A percentile compares a stretch with the other conserved stretches of the same genome.
Conservation (phyloP, 768 basidiomycete species). For the Rhodotorula paludigena region DNA sequence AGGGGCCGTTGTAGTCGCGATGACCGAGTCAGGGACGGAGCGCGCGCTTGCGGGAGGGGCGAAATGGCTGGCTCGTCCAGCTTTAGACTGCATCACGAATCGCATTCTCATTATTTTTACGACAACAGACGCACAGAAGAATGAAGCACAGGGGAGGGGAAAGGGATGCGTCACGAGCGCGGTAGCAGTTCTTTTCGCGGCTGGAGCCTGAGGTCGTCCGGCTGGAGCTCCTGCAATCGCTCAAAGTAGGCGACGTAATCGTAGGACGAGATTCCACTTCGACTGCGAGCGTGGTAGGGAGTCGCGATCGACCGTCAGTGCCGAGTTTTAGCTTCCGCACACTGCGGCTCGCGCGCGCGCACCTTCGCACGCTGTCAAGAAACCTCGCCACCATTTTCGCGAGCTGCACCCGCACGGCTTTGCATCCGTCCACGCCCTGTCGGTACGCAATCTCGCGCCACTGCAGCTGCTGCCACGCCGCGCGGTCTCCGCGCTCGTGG, state of each 20-base stretch:
- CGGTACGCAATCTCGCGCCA: not conserved
- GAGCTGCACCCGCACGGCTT: not conserved
- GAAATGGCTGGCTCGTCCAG: no score
- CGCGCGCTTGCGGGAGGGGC: no score
- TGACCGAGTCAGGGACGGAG: no score
- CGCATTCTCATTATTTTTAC: not conserved
- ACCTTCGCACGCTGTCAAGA: not conserved
- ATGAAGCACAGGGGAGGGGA: not conserved
- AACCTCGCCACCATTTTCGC: not conserved
- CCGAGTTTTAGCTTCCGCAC: no score
- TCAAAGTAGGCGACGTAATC: not conserved
- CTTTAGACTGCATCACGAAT: no score
- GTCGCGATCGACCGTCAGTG: no score
- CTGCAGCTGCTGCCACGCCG: constrained; percentile 5
- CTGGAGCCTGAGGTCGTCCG: not conserved
- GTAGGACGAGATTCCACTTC: not conserved
- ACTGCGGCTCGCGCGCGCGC: not conserved
- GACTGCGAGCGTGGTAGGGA: not conserved
- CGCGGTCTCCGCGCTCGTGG: not conserved
- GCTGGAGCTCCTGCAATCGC: not conserved
- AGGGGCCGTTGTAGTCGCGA: constrained; percentile 49
- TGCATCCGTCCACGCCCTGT: not conserved
- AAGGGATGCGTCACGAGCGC: not conserved
- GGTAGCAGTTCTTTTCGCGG: not conserved
- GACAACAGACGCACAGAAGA: not conserved